Evolutionary conservation across 768 basidiomycete species (phyloP).

Genomic region (Podaxis mareebaensis): DNA sequence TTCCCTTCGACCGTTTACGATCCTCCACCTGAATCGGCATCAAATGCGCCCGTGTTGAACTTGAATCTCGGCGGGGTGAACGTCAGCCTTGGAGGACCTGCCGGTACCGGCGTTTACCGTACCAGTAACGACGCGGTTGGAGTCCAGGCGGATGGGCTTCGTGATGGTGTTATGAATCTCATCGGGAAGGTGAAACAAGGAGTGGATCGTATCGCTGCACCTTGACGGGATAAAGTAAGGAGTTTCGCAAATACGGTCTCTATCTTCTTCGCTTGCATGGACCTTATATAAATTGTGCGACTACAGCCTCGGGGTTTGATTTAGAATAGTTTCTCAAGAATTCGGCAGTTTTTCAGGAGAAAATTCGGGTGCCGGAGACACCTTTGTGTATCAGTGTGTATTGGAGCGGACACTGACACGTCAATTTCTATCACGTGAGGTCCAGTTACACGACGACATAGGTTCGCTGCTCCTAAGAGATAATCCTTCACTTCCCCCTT

Average conservation of each 20-base stretch:
- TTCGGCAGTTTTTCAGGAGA: conserved; percentile 21
- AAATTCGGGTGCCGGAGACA: conserved; percentile 26
- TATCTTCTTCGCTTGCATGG: conserved; percentile 14
- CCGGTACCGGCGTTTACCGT: conserved; percentile 83
- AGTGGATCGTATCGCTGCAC: conserved; percentile 63
- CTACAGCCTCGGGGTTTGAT: neutral
- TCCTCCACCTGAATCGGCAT: conserved; percentile 72
- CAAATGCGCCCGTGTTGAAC: conserved; percentile 79
- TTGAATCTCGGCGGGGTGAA: conserved; percentile 92
- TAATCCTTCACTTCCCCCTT: conserved; percentile 24
- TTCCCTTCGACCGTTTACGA: conserved; percentile 71
- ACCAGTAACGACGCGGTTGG: conserved; percentile 72
- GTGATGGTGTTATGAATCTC: conserved; percentile 85
- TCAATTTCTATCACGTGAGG: conserved; percentile 34
- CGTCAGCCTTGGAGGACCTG: conserved; percentile 87
- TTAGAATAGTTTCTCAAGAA: neutral
- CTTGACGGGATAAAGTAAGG: conserved; percentile 24
- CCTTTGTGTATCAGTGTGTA: neutral
- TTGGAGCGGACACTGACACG: conserved; percentile 35
- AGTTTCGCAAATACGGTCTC: neutral
- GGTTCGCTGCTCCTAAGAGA: neutral
- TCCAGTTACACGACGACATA: conserved; percentile 13
- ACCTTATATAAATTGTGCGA: conserved; percentile 14
- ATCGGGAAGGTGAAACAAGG: conserved; percentile 89
- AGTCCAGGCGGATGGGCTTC: conserved; percentile 83